Percentiles rank a stretch among this genome's conserved stretches.
Evolutionary conservation across 2,329 filamentous ascomycete genomes (phyloP).

Genomic region (Exserohilum turcica): DNA sequence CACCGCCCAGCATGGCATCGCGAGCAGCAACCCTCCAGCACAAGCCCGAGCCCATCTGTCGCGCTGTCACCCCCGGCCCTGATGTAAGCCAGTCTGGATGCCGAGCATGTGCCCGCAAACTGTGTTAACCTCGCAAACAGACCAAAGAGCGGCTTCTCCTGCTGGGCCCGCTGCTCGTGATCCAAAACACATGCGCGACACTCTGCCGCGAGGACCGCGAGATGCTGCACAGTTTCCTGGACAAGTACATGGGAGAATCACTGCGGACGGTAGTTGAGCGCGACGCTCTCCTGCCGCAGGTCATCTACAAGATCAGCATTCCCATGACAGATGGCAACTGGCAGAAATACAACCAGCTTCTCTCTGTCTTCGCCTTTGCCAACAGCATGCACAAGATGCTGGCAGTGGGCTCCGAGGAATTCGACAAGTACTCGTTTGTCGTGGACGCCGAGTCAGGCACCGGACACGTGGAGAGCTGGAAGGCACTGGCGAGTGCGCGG

Average conservation of each 20-base stretch:
- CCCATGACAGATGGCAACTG: constrained; percentile 20
- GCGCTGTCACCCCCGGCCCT: constrained; percentile 1
- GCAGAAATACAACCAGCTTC: constrained; percentile 14
- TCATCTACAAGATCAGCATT: constrained; percentile 19
- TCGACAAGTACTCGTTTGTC: constrained; percentile 14
- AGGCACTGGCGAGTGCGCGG: constrained; percentile 1
- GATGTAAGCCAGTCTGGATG: constrained; percentile 3
- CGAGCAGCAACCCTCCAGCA: not conserved
- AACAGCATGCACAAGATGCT: constrained; percentile 15
- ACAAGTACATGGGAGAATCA: constrained; percentile 13
- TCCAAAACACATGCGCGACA: constrained; percentile 1
- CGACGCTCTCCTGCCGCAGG: constrained; percentile 14
- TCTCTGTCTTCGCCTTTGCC: constrained; percentile 13
- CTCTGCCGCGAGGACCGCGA: not conserved
- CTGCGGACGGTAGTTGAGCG: constrained; percentile 5
- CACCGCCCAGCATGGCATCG: not conserved
- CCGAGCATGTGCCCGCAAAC: not conserved
- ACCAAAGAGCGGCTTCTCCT: constrained; percentile 14
- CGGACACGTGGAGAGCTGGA: not conserved
- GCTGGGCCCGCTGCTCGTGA: constrained; percentile 17
- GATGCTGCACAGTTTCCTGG: constrained; percentile 11
- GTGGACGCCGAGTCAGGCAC: not conserved
- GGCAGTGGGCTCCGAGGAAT: not conserved
- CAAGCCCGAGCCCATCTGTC: not conserved
- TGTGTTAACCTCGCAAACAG: constrained; percentile 8